A percentile compares a stretch with the other conserved stretches of the same genome.
Conservation (phyloP, 1,284 basidiomycete species). For the Trametes sp. region DNA sequence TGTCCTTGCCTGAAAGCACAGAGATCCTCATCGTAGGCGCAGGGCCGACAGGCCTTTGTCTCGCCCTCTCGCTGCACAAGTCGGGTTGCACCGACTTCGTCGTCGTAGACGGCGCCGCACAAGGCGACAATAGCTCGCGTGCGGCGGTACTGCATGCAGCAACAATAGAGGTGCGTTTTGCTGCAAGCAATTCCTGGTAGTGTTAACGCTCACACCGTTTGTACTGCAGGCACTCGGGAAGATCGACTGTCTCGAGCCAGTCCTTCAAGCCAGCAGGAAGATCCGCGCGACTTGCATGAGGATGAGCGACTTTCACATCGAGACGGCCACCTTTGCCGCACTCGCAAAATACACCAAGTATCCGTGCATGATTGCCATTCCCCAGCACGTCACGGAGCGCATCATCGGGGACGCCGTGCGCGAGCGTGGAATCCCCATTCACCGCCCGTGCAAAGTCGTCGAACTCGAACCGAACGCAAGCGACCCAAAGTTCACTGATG, state of each 20-base stretch:
- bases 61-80: slow-evolving; percentile 53
- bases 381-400: slow-evolving; percentile 58
- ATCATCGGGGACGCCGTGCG: slow-evolving; percentile 48
- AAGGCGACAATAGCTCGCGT: slow-evolving; percentile 40
- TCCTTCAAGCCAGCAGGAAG: slow-evolving; percentile 52
- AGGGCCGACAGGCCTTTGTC: slow-evolving; percentile 53
- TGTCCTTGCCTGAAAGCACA: slow-evolving; percentile 42
- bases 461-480: slow-evolving; percentile 33
- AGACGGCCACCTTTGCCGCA: slow-evolving; percentile 43
- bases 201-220: background rate
- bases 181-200: background rate
- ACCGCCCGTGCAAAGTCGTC: slow-evolving; percentile 47
- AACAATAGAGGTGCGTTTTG: slow-evolving; percentile 39
- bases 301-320: slow-evolving; percentile 41
- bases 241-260: slow-evolving; percentile 51
- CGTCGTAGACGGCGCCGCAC: slow-evolving; percentile 52
- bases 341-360: slow-evolving; percentile 50
- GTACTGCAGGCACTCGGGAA: slow-evolving; percentile 52
- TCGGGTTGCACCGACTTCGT: slow-evolving; percentile 52
- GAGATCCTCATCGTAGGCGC: slow-evolving; percentile 57
- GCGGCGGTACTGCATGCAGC: slow-evolving; percentile 42
- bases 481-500: slow-evolving; percentile 43
- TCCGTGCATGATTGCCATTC: slow-evolving; percentile 52
- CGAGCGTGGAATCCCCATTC: slow-evolving; percentile 43
- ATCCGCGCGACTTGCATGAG: slow-evolving; percentile 38